phyloP scores from a whole-genome alignment of 1,284 basidiomycete species.

The Irpex lacteus region DNA sequence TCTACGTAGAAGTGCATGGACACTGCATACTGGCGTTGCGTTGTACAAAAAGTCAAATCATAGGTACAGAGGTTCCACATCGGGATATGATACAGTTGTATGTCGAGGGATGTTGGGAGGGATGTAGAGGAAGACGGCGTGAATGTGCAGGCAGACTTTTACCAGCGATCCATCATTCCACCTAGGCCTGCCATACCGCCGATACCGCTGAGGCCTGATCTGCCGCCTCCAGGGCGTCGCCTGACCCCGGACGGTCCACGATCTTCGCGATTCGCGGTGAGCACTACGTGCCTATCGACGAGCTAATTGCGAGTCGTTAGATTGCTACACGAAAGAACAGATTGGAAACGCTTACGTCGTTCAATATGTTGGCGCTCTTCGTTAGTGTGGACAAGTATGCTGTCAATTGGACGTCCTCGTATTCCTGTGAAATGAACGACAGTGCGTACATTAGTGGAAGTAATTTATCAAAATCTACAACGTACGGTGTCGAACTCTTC shows the following conservation, averaged over 20 bases:
- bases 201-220: constrained; percentile 16
- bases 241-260: constrained; percentile 21
- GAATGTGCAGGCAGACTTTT: background rate
- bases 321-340: background rate
- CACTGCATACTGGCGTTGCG: background rate
- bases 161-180: constrained; percentile 27
- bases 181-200: constrained; percentile 38
- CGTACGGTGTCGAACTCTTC: constrained; percentile 84
- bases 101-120: background rate
- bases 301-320: constrained; percentile 17
- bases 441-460: too few relatives aligned
- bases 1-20: background rate
- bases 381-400: constrained; percentile 87
- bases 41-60: background rate
- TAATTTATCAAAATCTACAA: constrained; percentile 2
- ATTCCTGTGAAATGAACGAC: constrained; percentile 66
- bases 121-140: background rate
- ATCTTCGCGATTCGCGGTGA: constrained; percentile 32
- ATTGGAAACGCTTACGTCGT: constrained; percentile 64
- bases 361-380: constrained; percentile 82
- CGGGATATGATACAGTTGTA: background rate
- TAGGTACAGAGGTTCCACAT: background rate
- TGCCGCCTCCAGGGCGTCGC: constrained; percentile 17
- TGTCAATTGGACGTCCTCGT: constrained; percentile 92
- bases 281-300: constrained; percentile 35